Base-by-base conservation (phyloP, 1,284 basidiomycete species). In the Wolfiporia cocos region DNA sequence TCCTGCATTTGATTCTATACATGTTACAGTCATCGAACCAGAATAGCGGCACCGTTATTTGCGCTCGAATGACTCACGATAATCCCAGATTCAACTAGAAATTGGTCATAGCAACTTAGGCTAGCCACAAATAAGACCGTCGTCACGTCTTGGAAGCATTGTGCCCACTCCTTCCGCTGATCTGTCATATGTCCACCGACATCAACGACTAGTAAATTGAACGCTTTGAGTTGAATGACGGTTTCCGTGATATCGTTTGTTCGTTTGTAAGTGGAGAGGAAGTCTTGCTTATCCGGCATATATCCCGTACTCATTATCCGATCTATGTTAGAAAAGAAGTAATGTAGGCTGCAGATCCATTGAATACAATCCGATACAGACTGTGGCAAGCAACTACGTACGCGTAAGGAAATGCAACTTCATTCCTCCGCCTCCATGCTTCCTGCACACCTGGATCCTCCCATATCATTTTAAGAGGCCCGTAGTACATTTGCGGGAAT, bases 221-320 rank as follows among this genome's bases (percentile, higher is more conserved):
- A 80, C 24, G 83, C 80, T 46, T 73, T 69, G 28, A 88, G 70
- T 35, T 75, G 70, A 65, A 97, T 96, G 18, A 80, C 78, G 1
- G 91, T 96, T 64, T 96, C 92, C n/a, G 86, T 91, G 58, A 97
- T 96, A 24, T 93, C 92, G 19, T 89, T 91, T 26, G 92, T 94
- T 53, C 92, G 84, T 40, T 87, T 86, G 46, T 92, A 74, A 49
- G 85, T 85, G 24, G 82, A 84, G 29, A 96, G 78, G 49, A 96
- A 92, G 59, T 93, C 86, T 56, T 89, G 82, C 48, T 89, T 79
- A 1, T 74, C 78, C 2, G 93, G 93, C 32, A 65, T 59, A 57
- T 90, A 97, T 1, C 63, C 58, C 1, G 78, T 71, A 32, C 74
- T 65, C 59, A 92, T 95, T n/a, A 97, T 66, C 4, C 90, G 79